A percentile compares a stretch with the other conserved stretches of the same genome.
Conservation (phyloP, 176 grass and related monocot species). For the Carex parvula region DNA sequence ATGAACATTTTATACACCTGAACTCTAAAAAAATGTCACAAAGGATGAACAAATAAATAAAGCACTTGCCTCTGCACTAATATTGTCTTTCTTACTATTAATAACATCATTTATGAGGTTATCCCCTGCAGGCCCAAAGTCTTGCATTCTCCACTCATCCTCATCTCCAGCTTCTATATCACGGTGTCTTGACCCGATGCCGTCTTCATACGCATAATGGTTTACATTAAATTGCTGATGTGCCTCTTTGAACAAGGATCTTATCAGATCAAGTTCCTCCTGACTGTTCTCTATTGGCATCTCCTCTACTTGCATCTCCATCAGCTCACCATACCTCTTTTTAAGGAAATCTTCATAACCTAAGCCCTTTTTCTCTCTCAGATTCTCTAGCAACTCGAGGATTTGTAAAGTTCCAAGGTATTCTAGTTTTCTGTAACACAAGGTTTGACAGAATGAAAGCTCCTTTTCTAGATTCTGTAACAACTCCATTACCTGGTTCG, state of each 20-base stretch:
- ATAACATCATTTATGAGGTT: slow-evolving; percentile 40
- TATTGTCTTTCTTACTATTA: slow-evolving; percentile 52
- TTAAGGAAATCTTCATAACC: slow-evolving; percentile 61
- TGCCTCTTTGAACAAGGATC: slow-evolving; percentile 66
- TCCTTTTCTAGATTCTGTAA: slow-evolving; percentile 62
- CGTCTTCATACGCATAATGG: slow-evolving; percentile 57
- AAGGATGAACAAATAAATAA: not conserved
- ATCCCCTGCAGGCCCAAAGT: slow-evolving; percentile 58
- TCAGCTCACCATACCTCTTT: slow-evolving; percentile 57
- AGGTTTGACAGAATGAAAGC: slow-evolving; percentile 46
- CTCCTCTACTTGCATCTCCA: slow-evolving; percentile 42
- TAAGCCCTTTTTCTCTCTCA: slow-evolving; percentile 56
- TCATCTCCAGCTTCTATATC: slow-evolving; percentile 52
- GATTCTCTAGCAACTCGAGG: slow-evolving; percentile 47
- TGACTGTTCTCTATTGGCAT: slow-evolving; percentile 35
- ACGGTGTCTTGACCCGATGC: slow-evolving; percentile 37
- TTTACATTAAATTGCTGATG: slow-evolving; percentile 37
- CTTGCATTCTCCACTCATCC: slow-evolving; percentile 63
- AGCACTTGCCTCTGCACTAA: slow-evolving; percentile 48
- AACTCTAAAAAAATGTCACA: not conserved
- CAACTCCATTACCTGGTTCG: slow-evolving; percentile 39
- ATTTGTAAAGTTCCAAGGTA: slow-evolving; percentile 52
- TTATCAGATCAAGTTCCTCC: slow-evolving; percentile 57
- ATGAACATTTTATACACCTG: not conserved
- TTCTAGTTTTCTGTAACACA: slow-evolving; percentile 70